Evolutionary conservation across 495 filamentous ascomycete genomes (phyloP).

Genomic region (Xylaria cubensis): DNA sequence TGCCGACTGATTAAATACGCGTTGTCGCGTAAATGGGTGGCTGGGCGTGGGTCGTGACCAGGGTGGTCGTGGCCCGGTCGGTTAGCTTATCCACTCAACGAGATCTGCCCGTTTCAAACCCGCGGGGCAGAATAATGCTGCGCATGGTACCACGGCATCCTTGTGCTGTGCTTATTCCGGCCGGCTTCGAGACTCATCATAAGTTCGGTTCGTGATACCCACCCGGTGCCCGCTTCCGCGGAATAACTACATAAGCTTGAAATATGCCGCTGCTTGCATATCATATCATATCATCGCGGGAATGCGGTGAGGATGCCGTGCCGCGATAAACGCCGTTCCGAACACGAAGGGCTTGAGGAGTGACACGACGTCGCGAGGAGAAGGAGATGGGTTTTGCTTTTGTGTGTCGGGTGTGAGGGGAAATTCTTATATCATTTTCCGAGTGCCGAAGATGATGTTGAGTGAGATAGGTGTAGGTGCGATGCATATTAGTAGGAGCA

Average conservation of each 20-base stretch:
- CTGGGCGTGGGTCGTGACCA: no score
- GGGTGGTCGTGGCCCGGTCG: no score
- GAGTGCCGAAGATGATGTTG: no score
- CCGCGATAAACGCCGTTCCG: background rate
- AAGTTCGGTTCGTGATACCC: background rate
- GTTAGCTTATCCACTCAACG: background rate
- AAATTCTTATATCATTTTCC: background rate
- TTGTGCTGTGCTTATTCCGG: background rate
- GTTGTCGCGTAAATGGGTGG: no score
- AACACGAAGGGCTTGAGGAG: background rate
- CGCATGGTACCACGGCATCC: background rate
- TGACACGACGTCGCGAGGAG: background rate
- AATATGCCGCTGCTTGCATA: background rate
- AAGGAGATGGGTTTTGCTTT: background rate
- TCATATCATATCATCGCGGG: background rate
- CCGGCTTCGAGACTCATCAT: background rate
- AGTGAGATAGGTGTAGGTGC: no score
- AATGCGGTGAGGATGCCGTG: background rate
- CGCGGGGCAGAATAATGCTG: background rate
- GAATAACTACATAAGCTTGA: background rate
- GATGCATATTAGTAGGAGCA: no score
- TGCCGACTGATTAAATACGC: no score
- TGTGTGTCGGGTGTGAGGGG: background rate
- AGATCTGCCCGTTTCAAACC: conserved; percentile 6
- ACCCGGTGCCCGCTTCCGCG: background rate